These are phyloP conservation scores for Huntiella moniliformis DNA, from an alignment of 2,329 filamentous ascomycete genomes.

Conservation along the genomic window DNA sequence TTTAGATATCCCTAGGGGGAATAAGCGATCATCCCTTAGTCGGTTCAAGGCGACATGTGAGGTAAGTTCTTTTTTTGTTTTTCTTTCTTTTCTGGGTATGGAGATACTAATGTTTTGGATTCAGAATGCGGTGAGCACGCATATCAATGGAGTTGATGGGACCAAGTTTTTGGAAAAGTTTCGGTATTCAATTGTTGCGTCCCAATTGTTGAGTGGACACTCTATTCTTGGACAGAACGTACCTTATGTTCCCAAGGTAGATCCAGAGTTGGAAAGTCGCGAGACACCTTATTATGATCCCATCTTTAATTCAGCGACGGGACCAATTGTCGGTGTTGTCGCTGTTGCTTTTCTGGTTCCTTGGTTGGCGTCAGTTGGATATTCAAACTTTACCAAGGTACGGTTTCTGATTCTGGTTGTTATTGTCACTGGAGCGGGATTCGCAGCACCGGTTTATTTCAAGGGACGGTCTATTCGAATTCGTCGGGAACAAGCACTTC, in stretches of 20 bases:
- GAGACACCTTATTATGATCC: constrained; percentile 14
- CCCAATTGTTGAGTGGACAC: constrained; percentile 63
- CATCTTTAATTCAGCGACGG: constrained; percentile 22
- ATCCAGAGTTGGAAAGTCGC: background rate
- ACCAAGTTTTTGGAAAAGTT: constrained; percentile 80
- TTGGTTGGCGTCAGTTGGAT: constrained; percentile 40
- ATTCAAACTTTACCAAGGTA: constrained; percentile 31
- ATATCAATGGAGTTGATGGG: constrained; percentile 60
- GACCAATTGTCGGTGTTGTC: constrained; percentile 46
- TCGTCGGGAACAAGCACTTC: constrained; percentile 54
- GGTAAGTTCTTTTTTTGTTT: constrained; percentile 20
- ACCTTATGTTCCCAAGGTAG: constrained; percentile 5
- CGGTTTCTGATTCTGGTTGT: constrained; percentile 28
- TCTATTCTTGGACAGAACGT: constrained; percentile 25
- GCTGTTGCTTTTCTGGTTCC: constrained; percentile 53
- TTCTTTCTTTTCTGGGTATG: background rate
- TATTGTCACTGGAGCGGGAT: constrained; percentile 32
- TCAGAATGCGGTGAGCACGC: constrained; percentile 51
- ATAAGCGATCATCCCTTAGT: constrained; percentile 21
- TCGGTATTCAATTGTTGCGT: constrained; percentile 81
- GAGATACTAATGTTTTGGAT: constrained; percentile 1
- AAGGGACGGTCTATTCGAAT: constrained; percentile 68
- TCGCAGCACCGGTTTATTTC: constrained; percentile 47
- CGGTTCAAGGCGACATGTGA: constrained; percentile 32
- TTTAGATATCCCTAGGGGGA: constrained; percentile 22